These are phyloP conservation scores for Conoideocrella luteorostrata DNA, from an alignment of 2,329 filamentous ascomycete species.

Conservation along the genomic window DNA sequence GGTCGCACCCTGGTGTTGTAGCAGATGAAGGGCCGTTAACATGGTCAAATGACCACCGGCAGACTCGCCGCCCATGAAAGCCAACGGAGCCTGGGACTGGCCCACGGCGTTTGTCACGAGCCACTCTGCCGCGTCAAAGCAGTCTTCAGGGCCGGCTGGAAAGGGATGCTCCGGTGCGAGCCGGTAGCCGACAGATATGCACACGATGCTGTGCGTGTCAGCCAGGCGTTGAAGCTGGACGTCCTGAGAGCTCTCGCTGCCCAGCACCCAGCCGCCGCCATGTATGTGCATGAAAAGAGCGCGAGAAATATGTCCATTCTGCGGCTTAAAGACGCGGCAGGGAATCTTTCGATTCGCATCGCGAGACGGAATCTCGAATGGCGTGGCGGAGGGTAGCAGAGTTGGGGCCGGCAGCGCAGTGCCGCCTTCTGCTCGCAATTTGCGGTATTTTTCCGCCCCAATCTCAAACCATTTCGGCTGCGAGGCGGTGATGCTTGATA, in stretches of 20 bases:
- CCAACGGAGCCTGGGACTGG: not conserved
- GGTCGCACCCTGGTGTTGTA: not conserved
- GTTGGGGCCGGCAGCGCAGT: not conserved
- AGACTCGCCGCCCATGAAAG: constrained; percentile 1
- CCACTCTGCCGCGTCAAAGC: constrained; percentile 1
- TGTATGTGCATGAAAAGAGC: constrained; percentile 1
- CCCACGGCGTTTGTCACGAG: not conserved
- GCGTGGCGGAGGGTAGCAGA: not conserved
- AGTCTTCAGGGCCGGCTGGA: not conserved
- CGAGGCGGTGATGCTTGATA: not conserved
- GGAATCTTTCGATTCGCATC: not conserved
- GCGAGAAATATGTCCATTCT: not conserved
- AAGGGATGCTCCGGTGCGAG: constrained; percentile 1
- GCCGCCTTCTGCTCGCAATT: not conserved
- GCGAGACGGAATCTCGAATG: not conserved
- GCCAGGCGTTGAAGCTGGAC: not conserved
- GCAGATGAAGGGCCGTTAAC: not conserved
- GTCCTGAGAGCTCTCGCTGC: not conserved
- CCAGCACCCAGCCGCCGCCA: constrained; percentile 1
- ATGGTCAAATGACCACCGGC: not conserved
- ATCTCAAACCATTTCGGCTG: not conserved
- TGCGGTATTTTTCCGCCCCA: not conserved
- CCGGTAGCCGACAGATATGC: not conserved
- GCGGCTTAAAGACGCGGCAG: not conserved
- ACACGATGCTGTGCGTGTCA: not conserved